Evolutionary conservation across 1,139 yeast genomes (phyloP), one percentile per base, ranked within the genome.

Genomic region (Saccharomyces pastorianus): DNA sequence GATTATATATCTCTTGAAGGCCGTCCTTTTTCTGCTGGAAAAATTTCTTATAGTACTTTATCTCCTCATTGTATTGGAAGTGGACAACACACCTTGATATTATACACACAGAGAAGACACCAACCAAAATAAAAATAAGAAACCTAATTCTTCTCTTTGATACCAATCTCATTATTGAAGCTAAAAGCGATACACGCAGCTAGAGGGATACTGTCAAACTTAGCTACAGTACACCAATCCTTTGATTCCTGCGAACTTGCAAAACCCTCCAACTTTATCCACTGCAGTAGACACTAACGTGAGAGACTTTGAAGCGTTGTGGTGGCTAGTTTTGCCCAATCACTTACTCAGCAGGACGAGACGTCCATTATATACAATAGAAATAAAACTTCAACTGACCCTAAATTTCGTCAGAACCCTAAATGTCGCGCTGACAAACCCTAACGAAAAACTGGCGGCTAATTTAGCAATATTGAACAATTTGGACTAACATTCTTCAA

Each of bases 31-130:
- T 58, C 27, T 57, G 57, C 25, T 59, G 61, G 47, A 67, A 66
- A 53, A 55, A 64, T 14, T 54, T 58, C 44, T 58, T 66, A 51
- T 66, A 68, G 53, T 64, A 64, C n/a, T 54, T 58, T 14, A 67
- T 62, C 50, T 68, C 69, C 52, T 64, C 57, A 31, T 64, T 64
- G 38, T 65, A 48, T 50, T 68, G 71, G 27, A 66, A 67, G 32
- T 63, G 64, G 23, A 65, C 61, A 6, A 67, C 55, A 20, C 58
- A 55, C 20, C 62, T 61, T 11, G 44, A 38, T 38, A 38, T 4
- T 5, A 59, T 56, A 5, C 58, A 42, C 11, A 58, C 53, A 7
- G 58, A 49, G 25, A 17, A 11, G 11, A 61, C 51, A 4, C 53
- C 50, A 3, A 56, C 23, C 20, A 58, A 53, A 5, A 54, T 51